Evolutionary conservation across 2,329 filamentous ascomycete species (phyloP), one percentile per base, ranked within the genome.

Genomic region (Dactylellina parvicollis): DNA sequence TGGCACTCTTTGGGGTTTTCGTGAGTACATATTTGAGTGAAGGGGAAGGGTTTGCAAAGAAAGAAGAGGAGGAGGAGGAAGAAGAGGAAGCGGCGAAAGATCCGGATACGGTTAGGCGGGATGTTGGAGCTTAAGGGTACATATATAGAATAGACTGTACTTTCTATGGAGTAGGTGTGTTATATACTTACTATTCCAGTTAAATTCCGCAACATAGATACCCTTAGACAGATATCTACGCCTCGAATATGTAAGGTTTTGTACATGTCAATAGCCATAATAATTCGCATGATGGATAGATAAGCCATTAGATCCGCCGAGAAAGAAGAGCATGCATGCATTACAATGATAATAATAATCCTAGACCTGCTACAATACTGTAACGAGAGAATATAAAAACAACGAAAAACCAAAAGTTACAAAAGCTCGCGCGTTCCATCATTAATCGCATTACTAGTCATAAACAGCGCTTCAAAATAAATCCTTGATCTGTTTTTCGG

Each of bases 1-100:
- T 76, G n/a, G 78, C 79, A 1, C 65, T 76, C 14, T 67, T 79
- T n/a, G 79, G 79, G 47, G 64, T 66, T 4, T 70, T 75, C 64
- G 70, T 74, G 26, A 61, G 75, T 38, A 59, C 34, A 38, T 74
- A 74, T 75, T 22, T 77, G 24, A 75, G 42, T 28, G 76, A 77
- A 30, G 76, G 76, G 26, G 69, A 69, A 28, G 76, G 75, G 18
- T 75, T 76, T 28, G 74, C 60, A 8, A 36, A 60, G 14, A 59
- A 46, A 16, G 67, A 65, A 24, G 69, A 73, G 28, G 69, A 72
- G 18, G 60, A 61, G 24, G 67, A 73, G 28, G 69, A 72, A 14
- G 60, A 61, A 32, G 67, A 57, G 26, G 64, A 59, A 3, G 34
- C 18, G 5, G 60, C 46, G 18, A 72, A 72, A 20, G 30, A 42